phyloP scores from a whole-genome alignment of 768 basidiomycete species.

The Pisolithus orientalis region DNA sequence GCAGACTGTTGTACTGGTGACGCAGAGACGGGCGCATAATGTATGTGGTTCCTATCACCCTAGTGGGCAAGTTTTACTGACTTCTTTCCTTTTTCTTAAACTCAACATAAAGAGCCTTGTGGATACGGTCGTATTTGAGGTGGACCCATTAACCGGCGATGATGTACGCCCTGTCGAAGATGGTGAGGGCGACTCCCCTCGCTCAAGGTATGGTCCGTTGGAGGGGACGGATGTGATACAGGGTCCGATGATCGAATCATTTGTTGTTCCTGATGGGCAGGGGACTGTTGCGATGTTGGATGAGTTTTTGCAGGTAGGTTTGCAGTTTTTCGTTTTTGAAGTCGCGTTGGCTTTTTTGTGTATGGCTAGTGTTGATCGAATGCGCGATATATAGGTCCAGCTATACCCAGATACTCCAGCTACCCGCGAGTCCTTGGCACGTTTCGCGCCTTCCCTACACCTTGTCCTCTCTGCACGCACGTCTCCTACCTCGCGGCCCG shows the following conservation, averaged over 20 bases:
- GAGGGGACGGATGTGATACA: conserved; percentile 57
- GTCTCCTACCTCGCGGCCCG: background rate
- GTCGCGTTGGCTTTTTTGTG: no score
- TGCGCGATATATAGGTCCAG: conserved; percentile 39
- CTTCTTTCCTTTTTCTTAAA: background rate
- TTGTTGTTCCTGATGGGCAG: conserved; percentile 38
- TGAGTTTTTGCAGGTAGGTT: conserved; percentile 64
- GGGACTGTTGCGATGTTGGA: conserved; percentile 65
- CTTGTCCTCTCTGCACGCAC: conserved; percentile 49
- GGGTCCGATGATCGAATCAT: conserved; percentile 55
- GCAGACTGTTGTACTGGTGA: conserved; percentile 56
- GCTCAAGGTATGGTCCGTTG: conserved; percentile 27
- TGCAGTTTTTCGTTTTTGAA: background rate
- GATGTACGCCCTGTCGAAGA: conserved; percentile 33
- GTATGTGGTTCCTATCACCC: conserved; percentile 32
- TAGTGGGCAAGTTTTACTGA: background rate
- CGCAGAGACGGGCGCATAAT: conserved; percentile 56
- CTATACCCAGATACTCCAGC: conserved; percentile 58
- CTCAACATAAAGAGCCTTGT: conserved; percentile 40
- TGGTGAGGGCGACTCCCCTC: background rate
- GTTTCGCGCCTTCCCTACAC: conserved; percentile 40
- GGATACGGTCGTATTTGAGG: conserved; percentile 71
- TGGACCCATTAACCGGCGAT: conserved; percentile 77
- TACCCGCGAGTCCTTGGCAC: conserved; percentile 38
- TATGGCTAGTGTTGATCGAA: background rate